A percentile compares a stretch with the other conserved stretches of the same genome.
Conservation (phyloP, 192 early-diverging fungal genomes). For the Hyaloraphidium curvatum region DNA sequence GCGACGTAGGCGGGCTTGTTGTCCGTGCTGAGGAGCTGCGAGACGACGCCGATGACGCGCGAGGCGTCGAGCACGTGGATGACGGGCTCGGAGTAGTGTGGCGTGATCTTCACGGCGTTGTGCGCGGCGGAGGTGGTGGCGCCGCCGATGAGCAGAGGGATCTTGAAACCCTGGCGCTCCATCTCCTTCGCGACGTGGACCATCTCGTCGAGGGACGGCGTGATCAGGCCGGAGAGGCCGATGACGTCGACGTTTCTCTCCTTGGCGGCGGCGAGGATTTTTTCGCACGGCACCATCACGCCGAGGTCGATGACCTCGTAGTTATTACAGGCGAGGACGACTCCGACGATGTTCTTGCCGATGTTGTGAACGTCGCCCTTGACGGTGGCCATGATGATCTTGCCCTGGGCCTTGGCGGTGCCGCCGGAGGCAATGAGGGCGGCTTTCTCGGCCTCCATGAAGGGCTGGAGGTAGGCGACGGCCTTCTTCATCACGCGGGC, state of each 20-base stretch:
- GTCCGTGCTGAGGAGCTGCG: slow-evolving; percentile 65
- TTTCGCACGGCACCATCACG: slow-evolving; percentile 88
- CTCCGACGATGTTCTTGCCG: slow-evolving; percentile 96
- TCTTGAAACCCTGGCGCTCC: slow-evolving; percentile 64
- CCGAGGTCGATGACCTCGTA: slow-evolving; percentile 88
- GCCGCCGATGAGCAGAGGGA: slow-evolving; percentile 83
- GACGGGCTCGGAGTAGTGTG: slow-evolving; percentile 58
- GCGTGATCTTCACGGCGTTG: slow-evolving; percentile 90
- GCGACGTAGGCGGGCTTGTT: too few species aligned
- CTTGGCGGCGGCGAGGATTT: slow-evolving; percentile 75
- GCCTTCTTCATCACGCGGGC: slow-evolving; percentile 95
- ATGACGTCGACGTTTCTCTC: slow-evolving; percentile 78
- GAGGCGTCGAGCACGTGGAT: slow-evolving; percentile 85
- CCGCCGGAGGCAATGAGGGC: slow-evolving; percentile 32
- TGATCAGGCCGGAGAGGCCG: slow-evolving; percentile 86
- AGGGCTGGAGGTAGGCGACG: slow-evolving; percentile 86
- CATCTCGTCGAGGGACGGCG: slow-evolving; percentile 93
- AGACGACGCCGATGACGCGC: slow-evolving; percentile 74
- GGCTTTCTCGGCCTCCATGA: slow-evolving; percentile 78
- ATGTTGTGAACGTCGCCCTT: slow-evolving; percentile 98
- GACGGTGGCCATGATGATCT: slow-evolving; percentile 81
- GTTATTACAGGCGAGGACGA: slow-evolving; percentile 94
- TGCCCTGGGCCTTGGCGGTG: slow-evolving; percentile 49
- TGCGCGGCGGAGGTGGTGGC: slow-evolving; percentile 92
- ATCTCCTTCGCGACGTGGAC: slow-evolving; percentile 87